Percentiles rank a stretch among this genome's conserved stretches.
Conservation (phyloP, 1,139 yeast species). For the Yamadazyma diospyri region DNA sequence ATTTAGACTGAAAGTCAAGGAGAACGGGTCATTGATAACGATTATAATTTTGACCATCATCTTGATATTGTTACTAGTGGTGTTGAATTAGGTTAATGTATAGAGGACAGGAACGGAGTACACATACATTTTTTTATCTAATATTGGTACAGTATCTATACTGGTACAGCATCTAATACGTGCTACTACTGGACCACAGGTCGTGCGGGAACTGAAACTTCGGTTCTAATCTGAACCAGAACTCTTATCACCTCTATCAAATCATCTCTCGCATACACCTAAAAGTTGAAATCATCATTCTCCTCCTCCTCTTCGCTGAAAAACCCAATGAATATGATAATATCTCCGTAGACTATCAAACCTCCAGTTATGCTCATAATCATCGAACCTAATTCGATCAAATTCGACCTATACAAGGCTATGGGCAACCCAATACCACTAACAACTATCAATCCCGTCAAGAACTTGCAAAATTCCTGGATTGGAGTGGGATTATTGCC, state of each 20-base stretch:
- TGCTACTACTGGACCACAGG: no score
- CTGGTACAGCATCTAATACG: no score
- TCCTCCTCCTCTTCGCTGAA: conserved; percentile 56
- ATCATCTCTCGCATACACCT: no score
- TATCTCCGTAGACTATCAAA: conserved; percentile 64
- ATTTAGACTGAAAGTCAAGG: conserved; percentile 56
- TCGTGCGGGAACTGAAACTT: no score
- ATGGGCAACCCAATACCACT: conserved; percentile 69
- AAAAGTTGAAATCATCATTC: conserved; percentile 52
- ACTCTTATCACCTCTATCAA: no score
- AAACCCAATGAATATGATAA: conserved; percentile 66
- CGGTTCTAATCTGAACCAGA: no score
- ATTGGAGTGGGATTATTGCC: conserved; percentile 42
- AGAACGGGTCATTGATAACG: conserved; percentile 71
- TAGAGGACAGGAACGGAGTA: no score
- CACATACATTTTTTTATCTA: no score
- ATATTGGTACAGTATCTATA: no score
- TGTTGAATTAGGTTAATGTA: conserved; percentile 54
- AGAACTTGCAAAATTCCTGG: conserved; percentile 56
- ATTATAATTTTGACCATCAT: conserved; percentile 61
- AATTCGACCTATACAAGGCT: conserved; percentile 56
- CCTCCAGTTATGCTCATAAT: conserved; percentile 72
- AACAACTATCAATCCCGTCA: conserved; percentile 64
- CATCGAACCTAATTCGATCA: conserved; percentile 57
- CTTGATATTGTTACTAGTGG: conserved; percentile 54